Base-by-base conservation (phyloP, 163 green algal genomes). In the Chlamydomonas reinhardtii region DNA sequence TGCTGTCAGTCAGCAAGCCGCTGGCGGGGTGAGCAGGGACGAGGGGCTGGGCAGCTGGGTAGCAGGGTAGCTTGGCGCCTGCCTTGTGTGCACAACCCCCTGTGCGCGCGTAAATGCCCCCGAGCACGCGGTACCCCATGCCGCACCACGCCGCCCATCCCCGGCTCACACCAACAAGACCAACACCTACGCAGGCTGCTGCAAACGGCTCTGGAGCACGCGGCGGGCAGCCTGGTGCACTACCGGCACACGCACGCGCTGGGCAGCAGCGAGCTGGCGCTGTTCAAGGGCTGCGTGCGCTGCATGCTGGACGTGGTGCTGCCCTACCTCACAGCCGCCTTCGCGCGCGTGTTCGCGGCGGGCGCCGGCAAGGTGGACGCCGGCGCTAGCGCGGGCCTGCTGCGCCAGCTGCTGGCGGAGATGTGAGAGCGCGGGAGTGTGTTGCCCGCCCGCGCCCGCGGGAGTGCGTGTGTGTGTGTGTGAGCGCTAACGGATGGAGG, bases 281-380 rank as follows among this genome's bases (percentile, higher is more conserved):
- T 95, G 34, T 96, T 96, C 69, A 82, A 87, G 56, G 84, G 85
- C 4, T 90, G 92, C 19, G 90, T 78, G 34, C 80, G 88, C 35
- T 86, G 88, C 1, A 84, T 95, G 52, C 76, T 91, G 37, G 89
- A 93, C 66, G 86, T 93, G 19, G 78, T 96, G 34, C 87, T 91
- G 68, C 93, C 94, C 4, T 96, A 95, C 89, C 65, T 96, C 16
- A 68, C 78, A 11, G 59, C 83, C 77, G 95, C 94, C 86, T 95
- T 95, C 31, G 54, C 73, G 19, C 87, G 84, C 66, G 79, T 97
- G 27, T 96, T 94, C 70, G 4, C 70, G 2, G 48, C 48, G 48
- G 76, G n/a, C 32, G 68, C 39, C 25, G 72, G 29, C 39, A 82
- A 82, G 37, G 72, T 87, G 61, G 82, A 87, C 61, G 62, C 29